Evolutionary conservation across 805 yeast species (phyloP), one percentile per base, ranked within the genome.

Genomic region (Metschnikowia reukaufii): DNA sequence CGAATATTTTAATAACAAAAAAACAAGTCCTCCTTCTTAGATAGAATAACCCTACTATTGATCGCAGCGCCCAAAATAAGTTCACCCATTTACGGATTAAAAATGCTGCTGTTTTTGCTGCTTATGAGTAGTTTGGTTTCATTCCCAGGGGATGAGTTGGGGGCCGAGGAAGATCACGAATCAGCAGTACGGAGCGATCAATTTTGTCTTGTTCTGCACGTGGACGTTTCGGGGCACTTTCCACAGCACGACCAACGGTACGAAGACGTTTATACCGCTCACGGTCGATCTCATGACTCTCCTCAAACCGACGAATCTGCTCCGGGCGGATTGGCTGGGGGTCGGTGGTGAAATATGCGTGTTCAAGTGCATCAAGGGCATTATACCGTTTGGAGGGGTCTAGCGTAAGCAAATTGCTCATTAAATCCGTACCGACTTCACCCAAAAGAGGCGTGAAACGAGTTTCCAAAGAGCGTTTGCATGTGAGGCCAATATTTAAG

Each of bases 281-380:
- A 39, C 80, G 80, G 65, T 89, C 97, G 20, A 90, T 78, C 64
- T 92, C 98, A 63, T 94, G 97, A 51, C 96, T 81, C 52, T 91
- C 96, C 54, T 86, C 91, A 54, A 85, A 86, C 23, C 76, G 76
- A 3, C 89, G 86, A 19, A 90, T 67, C 16, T 77, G 78, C 6
- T 59, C 59, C 0, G 82, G 79, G 12, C 55, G 42, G 32, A 82
- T 72, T 0, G 96, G 89, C 18, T 77, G 53, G 0, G 97, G 97
- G 0, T 76, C 82, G 3, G 70, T 70, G 15, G 62, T 70, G 66
- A 94, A 90, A 68, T 83, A 94, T 1, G 67, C 71, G 55, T 88
- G 90, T 13, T 77, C 69, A 39, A 88, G 64, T 0, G 97, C 97
- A 44, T 82, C 87, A 50, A 77, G 63, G 0, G 98, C 97, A 44